These are phyloP conservation scores for Eucalyptus tenuipes DNA, from an alignment of 345 rosid genomes.

Conservation along the genomic window DNA sequence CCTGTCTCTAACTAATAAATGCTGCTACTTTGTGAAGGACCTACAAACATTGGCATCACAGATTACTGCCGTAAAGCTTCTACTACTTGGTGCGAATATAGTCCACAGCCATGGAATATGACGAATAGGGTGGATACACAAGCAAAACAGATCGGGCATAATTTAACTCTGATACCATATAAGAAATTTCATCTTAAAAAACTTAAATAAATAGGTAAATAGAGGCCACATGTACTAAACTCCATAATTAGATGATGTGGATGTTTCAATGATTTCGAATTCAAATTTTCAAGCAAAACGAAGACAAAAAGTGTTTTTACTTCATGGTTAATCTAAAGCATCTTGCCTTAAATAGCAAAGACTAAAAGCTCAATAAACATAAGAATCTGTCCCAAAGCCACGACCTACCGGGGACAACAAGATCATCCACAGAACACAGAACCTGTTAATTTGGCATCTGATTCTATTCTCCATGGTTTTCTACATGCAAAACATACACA, in stretches of 20 bases:
- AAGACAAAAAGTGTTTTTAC: neutral
- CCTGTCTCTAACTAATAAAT: neutral
- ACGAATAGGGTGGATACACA: accelerated
- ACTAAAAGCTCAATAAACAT: neutral
- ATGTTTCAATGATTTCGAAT: neutral
- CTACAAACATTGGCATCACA: neutral
- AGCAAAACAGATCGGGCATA: accelerated
- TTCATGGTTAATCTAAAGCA: neutral
- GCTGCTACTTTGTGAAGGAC: neutral
- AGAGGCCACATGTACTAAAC: accelerated
- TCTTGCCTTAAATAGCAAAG: neutral
- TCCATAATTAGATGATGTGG: accelerated
- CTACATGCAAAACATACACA: neutral
- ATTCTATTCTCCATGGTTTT: neutral
- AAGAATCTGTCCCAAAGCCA: neutral
- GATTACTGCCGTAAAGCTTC: neutral
- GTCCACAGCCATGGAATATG: neutral
- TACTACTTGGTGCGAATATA: neutral
- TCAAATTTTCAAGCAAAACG: accelerated
- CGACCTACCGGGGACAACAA: neutral
- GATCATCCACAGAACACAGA: neutral
- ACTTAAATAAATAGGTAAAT: neutral
- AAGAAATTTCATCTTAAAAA: neutral
- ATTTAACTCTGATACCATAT: neutral
- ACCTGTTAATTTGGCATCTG: neutral